phyloP scores from a whole-genome alignment of 495 filamentous ascomycete genomes.

The Barbatosphaeria neglecta region DNA sequence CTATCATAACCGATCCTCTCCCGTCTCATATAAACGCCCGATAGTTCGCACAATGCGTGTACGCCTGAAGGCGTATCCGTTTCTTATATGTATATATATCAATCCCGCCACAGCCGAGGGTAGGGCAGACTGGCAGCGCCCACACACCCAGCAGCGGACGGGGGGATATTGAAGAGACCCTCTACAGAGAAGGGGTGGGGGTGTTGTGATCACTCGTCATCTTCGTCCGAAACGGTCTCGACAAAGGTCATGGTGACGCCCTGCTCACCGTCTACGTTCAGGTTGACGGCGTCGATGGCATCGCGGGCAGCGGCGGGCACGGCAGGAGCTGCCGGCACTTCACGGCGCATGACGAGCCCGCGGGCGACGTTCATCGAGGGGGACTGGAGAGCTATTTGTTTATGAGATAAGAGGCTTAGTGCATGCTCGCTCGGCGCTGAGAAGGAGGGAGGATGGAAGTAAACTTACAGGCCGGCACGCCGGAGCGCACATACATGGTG shows the following conservation, averaged over 20 bases:
- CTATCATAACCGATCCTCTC: no score
- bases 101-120: no score
- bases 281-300: constrained; percentile 33
- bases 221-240: constrained; percentile 28
- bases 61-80: no score
- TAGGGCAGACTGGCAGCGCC: no score
- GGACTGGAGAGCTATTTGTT: constrained; percentile 21
- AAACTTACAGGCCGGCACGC: constrained; percentile 30
- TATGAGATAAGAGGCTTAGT: constrained; percentile 1
- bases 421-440: constrained; percentile 1
- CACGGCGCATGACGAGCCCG: no score
- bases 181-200: no score
- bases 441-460: not conserved
- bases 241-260: constrained; percentile 40
- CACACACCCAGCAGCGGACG: no score
- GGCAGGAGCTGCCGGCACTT: constrained; percentile 12
- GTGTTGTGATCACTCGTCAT: constrained; percentile 16
- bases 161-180: no score
- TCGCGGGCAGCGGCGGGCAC: constrained; percentile 15
- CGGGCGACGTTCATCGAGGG: constrained; percentile 15
- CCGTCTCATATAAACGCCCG: no score
- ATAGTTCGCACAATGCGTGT: no score
- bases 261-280: constrained; percentile 34
- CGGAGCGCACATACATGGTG: constrained; percentile 37
- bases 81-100: no score